Percentiles rank a stretch among this genome's conserved stretches.
Conservation (phyloP, 108 stramenopile genomes). For the Nitzschia palea region DNA sequence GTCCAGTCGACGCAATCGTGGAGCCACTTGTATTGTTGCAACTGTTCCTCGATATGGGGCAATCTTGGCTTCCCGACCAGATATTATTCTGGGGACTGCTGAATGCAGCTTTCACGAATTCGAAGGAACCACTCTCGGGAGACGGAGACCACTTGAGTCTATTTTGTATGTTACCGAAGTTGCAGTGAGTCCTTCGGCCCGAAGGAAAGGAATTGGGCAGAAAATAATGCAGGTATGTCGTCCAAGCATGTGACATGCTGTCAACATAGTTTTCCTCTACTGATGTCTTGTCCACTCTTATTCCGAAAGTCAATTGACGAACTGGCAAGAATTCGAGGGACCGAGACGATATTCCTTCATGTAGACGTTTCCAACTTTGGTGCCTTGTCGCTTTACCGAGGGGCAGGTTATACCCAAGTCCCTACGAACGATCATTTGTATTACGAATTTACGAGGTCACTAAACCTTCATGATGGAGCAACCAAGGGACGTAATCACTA, state of each 20-base stretch:
- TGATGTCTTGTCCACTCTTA: constrained; percentile 22
- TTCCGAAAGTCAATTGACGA: constrained; percentile 50
- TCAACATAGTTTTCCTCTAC: not conserved
- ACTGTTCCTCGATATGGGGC: constrained; percentile 22
- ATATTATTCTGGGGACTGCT: constrained; percentile 67
- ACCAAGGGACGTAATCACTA: constrained; percentile 67
- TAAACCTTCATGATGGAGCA: constrained; percentile 83
- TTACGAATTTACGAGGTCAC: constrained; percentile 72
- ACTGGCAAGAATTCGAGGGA: constrained; percentile 57
- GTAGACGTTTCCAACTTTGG: constrained; percentile 76
- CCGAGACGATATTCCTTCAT: constrained; percentile 81
- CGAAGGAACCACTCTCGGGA: constrained; percentile 60
- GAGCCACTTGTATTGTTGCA: constrained; percentile 78
- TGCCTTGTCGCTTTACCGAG: constrained; percentile 64
- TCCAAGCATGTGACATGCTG: not conserved
- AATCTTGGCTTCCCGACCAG: not conserved
- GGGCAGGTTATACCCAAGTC: constrained; percentile 56
- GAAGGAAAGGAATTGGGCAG: constrained; percentile 70
- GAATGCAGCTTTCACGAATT: constrained; percentile 88
- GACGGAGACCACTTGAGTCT: constrained; percentile 45
- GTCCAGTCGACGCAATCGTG: constrained; percentile 50
- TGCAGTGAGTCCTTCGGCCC: constrained; percentile 54
- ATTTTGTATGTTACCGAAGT: constrained; percentile 87
- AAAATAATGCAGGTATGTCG: constrained; percentile 42
- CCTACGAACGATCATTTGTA: constrained; percentile 51